Evolutionary conservation across 2,329 filamentous ascomycete genomes (phyloP).

Genomic region (Myotisia sp.): DNA sequence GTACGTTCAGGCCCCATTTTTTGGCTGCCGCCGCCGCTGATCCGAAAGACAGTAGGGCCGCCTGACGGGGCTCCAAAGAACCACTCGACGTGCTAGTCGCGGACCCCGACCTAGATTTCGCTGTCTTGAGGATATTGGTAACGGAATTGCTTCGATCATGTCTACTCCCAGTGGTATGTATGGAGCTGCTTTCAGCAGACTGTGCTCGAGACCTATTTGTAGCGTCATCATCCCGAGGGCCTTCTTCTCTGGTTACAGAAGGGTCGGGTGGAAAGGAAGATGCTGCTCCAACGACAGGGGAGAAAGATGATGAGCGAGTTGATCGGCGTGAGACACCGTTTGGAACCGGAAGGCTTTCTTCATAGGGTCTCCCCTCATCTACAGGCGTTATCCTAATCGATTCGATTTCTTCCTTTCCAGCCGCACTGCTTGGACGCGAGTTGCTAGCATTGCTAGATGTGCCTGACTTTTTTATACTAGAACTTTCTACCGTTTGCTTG

Average conservation of each 20-base stretch:
- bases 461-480: too few species aligned
- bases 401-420: too few species aligned
- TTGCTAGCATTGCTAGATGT: too few species aligned
- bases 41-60: constrained; percentile 28
- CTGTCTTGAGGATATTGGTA: neutral
- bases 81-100: neutral
- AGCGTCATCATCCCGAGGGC: neutral
- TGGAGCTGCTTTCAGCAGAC: neutral
- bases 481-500: neutral
- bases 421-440: too few species aligned
- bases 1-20: constrained; percentile 44
- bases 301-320: constrained; percentile 1
- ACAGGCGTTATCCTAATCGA: too few species aligned
- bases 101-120: constrained; percentile 1
- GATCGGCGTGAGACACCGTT: too few species aligned
- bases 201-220: neutral
- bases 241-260: too few species aligned
- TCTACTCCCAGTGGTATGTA: constrained; percentile 1
- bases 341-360: too few species aligned
- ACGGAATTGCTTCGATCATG: constrained; percentile 1
- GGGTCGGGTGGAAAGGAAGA: neutral
- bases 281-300: neutral
- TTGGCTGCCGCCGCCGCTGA: constrained; percentile 44
- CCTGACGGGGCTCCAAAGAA: constrained; percentile 17
- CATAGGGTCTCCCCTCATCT: too few species aligned